A percentile compares a stretch with the other conserved stretches of the same genome.
These are phyloP conservation scores for Phytophthora syringae DNA, from an alignment of 352 stramenopile species.

Conservation along the genomic window DNA sequence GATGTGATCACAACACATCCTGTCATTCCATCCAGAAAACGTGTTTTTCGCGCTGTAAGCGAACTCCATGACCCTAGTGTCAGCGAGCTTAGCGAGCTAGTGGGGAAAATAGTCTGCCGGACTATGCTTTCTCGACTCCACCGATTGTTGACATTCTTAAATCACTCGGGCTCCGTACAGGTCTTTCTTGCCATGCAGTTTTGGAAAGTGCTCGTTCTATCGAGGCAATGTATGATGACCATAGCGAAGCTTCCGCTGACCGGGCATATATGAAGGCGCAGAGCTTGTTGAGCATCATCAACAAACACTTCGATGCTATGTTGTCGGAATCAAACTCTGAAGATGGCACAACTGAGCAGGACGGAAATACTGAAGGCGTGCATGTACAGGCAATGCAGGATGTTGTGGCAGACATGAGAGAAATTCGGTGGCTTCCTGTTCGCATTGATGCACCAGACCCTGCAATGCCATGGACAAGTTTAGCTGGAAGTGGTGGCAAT, in stretches of 20 bases:
- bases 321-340: conserved; percentile 15
- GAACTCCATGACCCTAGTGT: conserved; percentile 80
- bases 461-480: conserved; percentile 69
- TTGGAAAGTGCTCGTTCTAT: conserved; percentile 73
- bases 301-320: conserved; percentile 80
- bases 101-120: conserved; percentile 74
- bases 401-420: conserved; percentile 43
- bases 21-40: conserved; percentile 67
- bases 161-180: conserved; percentile 60
- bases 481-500: background rate
- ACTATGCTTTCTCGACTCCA: conserved; percentile 49
- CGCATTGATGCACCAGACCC: conserved; percentile 31
- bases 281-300: conserved; percentile 74
- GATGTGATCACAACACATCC: conserved; percentile 42
- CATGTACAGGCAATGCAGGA: conserved; percentile 21
- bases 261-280: conserved; percentile 49
- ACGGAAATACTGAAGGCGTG: conserved; percentile 12
- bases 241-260: conserved; percentile 15
- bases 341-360: conserved; percentile 14
- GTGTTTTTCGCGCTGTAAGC: conserved; percentile 49
- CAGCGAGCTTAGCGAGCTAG: conserved; percentile 64
- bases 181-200: conserved; percentile 72
- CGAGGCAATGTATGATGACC: conserved; percentile 51
- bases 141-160: conserved; percentile 62
- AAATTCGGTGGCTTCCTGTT: conserved; percentile 54